phyloP scores from a whole-genome alignment of 176 grass and related monocot species.

The Stipa capillata region DNA sequence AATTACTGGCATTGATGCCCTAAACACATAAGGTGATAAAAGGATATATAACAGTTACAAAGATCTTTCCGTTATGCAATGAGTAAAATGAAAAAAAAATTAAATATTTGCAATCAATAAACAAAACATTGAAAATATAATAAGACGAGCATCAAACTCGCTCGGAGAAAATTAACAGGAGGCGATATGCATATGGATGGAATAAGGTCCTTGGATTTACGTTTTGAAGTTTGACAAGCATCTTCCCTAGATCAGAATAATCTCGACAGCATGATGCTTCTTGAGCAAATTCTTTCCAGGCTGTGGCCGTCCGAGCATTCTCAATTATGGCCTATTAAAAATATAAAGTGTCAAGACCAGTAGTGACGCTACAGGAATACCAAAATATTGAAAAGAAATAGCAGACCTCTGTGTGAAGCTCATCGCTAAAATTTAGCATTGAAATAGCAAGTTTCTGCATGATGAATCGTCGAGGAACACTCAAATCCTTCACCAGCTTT shows the following conservation, averaged over 20 bases:
- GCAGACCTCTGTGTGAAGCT: conserved; percentile 70
- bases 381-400: neutral
- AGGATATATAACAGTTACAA: neutral
- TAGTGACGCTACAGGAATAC: neutral
- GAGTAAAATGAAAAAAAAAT: neutral
- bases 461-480: conserved; percentile 49
- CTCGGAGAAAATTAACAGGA: neutral
- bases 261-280: conserved; percentile 71
- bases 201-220: conserved; percentile 43
- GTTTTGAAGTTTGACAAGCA: conserved; percentile 88
- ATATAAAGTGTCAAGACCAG: conserved; percentile 20
- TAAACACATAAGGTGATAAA: neutral
- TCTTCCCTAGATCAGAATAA: conserved; percentile 86
- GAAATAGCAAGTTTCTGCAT: conserved; percentile 86
- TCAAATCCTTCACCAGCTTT: conserved; percentile 79
- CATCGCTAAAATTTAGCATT: conserved; percentile 77
- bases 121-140: neutral
- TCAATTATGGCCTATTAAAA: conserved; percentile 71
- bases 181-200: neutral
- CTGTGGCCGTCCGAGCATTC: conserved; percentile 54
- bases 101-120: neutral
- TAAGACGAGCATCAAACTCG: neutral
- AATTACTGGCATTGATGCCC: neutral
- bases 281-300: conserved; percentile 81
- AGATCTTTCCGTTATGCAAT: conserved; percentile 4